Base-by-base conservation (phyloP, 2,329 filamentous ascomycete genomes). In the Trichoderma cornu-damae region DNA sequence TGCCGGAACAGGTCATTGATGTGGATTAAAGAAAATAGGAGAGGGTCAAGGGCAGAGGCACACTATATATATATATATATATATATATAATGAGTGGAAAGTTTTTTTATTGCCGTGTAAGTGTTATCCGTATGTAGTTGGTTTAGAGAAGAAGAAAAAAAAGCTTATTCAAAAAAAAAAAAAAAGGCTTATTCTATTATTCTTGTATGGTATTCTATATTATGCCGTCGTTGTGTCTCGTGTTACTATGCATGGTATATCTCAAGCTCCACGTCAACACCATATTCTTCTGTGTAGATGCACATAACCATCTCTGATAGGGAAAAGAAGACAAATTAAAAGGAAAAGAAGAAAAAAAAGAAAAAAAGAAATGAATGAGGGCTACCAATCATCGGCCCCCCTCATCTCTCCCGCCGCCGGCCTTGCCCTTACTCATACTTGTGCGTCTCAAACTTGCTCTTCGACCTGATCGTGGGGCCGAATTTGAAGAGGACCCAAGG, bases 401-500 rank as follows among this genome's bases (percentile, higher is more conserved):
- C n/a, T 14, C 2, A 24, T 50, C 9, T 7, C n/a, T 26, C 18
- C 4, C 38, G 14, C 14, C 24, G 14, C n/a, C 14, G 6, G 3
- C 18, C 14, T 3, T 24, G 4, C 8, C 14, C 6, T 46, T 26
- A 59, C n/a, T 59, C 57, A 6, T 58, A 66, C 34, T 66, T 59
- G 12, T 66, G 69, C 2, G 71, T 74, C 57, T 75, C 67, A 40
- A 76, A 77, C 37, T 67, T 69, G 58, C 74, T 77, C 59, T 63
- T 69, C 0, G 62, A 65, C n/a, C 75, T 68, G 20, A 80, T 70
- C 1, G 40, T 56, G 38, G 73, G 70, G 0, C 80, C 80, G 34
- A 68, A 81, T 52, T 71, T 76, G 67, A 78, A 82, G 12, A 83
- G 66, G 0, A 79, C 69, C 74, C 77, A 82, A 0, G 80, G 80